phyloP scores from a whole-genome alignment of 2,329 filamentous ascomycete genomes.

The Ophiostoma pallidulum region DNA sequence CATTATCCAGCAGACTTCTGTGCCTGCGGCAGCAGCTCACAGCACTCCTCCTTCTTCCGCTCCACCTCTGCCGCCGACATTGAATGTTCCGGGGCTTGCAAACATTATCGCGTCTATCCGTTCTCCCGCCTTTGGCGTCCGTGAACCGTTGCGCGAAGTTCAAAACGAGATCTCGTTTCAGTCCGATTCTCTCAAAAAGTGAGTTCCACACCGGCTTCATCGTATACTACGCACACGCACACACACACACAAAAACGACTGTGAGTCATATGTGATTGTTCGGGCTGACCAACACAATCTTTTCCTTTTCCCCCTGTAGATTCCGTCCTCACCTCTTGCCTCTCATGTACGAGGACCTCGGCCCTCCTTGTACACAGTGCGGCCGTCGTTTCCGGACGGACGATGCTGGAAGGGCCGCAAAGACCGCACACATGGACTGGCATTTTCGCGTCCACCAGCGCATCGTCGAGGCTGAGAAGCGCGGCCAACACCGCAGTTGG shows the following conservation, averaged over 20 bases:
- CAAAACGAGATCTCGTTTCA: constrained; percentile 49
- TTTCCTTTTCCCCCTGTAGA: constrained; percentile 31
- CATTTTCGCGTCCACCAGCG: constrained; percentile 91
- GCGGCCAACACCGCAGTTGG: constrained; percentile 87
- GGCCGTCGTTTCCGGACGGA: constrained; percentile 76
- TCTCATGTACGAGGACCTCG: constrained; percentile 64
- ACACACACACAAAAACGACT: too few relatives aligned
- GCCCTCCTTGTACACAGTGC: constrained; percentile 84
- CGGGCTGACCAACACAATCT: background rate
- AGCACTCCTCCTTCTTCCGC: background rate
- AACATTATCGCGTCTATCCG: constrained; percentile 19
- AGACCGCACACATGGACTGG: constrained; percentile 93
- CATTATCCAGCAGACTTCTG: constrained; percentile 38
- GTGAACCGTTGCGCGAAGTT: constrained; percentile 19
- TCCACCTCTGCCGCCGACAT: constrained; percentile 20
- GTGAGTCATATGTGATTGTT: too few relatives aligned
- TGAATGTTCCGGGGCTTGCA: constrained; percentile 23
- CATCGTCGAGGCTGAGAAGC: constrained; percentile 74
- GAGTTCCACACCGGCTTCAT: too few relatives aligned
- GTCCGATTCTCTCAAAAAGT: constrained; percentile 64
- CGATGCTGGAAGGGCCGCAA: constrained; percentile 70
- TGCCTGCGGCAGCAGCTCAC: constrained; percentile 13
- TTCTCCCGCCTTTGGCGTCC: constrained; percentile 12
- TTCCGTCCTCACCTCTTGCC: constrained; percentile 57
- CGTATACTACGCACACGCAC: too few relatives aligned